A percentile compares a stretch with the other conserved stretches of the same genome.
These are phyloP conservation scores for Aspergillus unguis DNA, from an alignment of 2,329 filamentous ascomycete genomes.

Conservation along the genomic window DNA sequence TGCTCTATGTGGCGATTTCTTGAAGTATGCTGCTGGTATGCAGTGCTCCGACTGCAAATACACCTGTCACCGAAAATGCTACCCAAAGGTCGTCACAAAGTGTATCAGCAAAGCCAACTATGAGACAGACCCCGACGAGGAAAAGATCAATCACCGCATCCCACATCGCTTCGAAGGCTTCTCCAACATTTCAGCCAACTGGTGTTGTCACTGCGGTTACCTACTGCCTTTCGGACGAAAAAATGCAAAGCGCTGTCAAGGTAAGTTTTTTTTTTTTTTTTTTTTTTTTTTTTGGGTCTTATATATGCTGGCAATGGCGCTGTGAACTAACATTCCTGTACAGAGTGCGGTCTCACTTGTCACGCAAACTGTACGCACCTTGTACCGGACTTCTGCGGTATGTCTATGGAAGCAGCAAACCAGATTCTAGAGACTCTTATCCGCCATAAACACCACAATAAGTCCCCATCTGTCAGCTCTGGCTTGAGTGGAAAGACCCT, in stretches of 20 bases:
- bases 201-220: constrained; percentile 99
- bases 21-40: constrained; percentile 98
- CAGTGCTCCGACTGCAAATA: constrained; percentile 99
- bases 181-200: constrained; percentile 96
- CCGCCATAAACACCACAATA: constrained; percentile 70
- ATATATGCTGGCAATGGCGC: too few species aligned
- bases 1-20: constrained; percentile 93
- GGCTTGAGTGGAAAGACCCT: constrained; percentile 65
- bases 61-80: constrained; percentile 97
- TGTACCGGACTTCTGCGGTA: constrained; percentile 97
- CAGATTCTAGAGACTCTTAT: constrained; percentile 86
- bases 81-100: constrained; percentile 93
- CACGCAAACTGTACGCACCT: constrained; percentile 91
- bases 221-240: constrained; percentile 92
- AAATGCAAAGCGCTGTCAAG: constrained; percentile 86
- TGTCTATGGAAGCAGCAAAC: constrained; percentile 97
- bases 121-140: constrained; percentile 95
- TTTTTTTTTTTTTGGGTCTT: too few species aligned
- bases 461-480: constrained; percentile 49
- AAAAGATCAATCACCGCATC: constrained; percentile 99
- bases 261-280: constrained; percentile 46
- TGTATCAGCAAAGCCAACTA: constrained; percentile 99
- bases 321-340: not conserved
- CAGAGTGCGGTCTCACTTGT: constrained; percentile 87
- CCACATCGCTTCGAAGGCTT: constrained; percentile 97